These are phyloP conservation scores for Hypholoma fasciculare DNA, from an alignment of 768 basidiomycete species.

Conservation along the genomic window DNA sequence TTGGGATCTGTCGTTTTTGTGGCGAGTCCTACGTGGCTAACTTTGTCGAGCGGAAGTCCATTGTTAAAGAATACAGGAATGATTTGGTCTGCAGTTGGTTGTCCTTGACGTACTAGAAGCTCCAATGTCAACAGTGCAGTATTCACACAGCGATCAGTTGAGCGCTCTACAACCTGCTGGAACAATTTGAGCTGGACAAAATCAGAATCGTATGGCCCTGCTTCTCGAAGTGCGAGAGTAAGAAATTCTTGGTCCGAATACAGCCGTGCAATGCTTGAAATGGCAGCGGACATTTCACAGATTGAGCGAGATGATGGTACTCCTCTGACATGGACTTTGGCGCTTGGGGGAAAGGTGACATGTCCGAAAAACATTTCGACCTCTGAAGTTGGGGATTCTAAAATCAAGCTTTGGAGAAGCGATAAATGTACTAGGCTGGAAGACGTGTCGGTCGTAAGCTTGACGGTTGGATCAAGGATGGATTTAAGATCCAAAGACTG, in stretches of 20 bases:
- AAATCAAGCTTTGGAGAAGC: background rate
- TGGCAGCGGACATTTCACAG: background rate
- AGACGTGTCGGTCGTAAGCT: background rate
- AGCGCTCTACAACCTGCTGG: background rate
- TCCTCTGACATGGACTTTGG: slow-evolving; percentile 1
- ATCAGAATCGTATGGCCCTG: background rate
- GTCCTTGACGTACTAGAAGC: no score
- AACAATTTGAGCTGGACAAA: background rate
- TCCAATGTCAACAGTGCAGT: background rate
- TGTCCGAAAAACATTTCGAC: background rate
- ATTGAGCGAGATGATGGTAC: background rate
- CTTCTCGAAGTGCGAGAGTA: background rate
- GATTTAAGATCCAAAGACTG: background rate
- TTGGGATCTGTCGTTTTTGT: background rate
- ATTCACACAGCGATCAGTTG: background rate
- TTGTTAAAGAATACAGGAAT: background rate
- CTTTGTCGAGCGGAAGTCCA: background rate
- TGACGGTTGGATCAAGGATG: background rate
- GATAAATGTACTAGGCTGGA: background rate
- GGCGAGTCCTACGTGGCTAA: background rate
- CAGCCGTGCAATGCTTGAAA: background rate
- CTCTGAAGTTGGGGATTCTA: background rate
- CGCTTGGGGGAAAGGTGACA: slow-evolving; percentile 4
- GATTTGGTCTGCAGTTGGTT: background rate
- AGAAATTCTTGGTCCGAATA: background rate